phyloP scores from a whole-genome alignment of 2,329 filamentous ascomycete genomes.

The Mycosphaerella sp. region DNA sequence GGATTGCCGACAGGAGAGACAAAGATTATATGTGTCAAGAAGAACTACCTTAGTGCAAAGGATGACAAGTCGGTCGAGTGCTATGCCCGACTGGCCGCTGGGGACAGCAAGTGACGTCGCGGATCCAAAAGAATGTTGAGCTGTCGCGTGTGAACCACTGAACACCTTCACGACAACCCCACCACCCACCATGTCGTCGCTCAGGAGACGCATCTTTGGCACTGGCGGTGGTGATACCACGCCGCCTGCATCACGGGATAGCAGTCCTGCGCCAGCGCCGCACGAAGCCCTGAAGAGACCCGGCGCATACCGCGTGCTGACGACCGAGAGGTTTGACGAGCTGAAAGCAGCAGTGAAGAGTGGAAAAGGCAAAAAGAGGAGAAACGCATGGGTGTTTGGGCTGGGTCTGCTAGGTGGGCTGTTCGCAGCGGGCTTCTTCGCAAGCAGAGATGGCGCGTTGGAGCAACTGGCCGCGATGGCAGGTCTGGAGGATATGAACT shows the following conservation, averaged over 20 bases:
- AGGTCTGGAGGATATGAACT: constrained; percentile 61
- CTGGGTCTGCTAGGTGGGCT: constrained; percentile 88
- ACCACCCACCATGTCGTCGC: constrained; percentile 27
- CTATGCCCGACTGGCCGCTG: too few relatives aligned
- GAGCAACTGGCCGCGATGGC: constrained; percentile 69
- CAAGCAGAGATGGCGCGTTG: constrained; percentile 65
- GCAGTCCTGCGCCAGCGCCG: constrained; percentile 35
- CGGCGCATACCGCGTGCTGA: constrained; percentile 47
- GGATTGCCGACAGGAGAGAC: background rate
- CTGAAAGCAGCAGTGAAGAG: constrained; percentile 35
- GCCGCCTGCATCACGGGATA: constrained; percentile 37
- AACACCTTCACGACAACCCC: background rate
- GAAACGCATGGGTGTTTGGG: constrained; percentile 74
- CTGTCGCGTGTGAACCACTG: background rate
- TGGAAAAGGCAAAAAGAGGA: constrained; percentile 53
- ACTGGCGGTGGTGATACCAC: constrained; percentile 19
- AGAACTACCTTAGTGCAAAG: too few relatives aligned
- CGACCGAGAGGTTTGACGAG: constrained; percentile 45
- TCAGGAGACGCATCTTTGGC: constrained; percentile 35
- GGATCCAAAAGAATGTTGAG: background rate
- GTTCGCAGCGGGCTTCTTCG: constrained; percentile 82
- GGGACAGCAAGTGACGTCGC: background rate
- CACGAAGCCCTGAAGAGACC: constrained; percentile 24
- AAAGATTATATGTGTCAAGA: too few relatives aligned
- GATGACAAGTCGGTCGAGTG: too few relatives aligned